Evolutionary conservation across 176 grass and related monocot species (phyloP).

Genomic region (Chrysopogon serrulatus): DNA sequence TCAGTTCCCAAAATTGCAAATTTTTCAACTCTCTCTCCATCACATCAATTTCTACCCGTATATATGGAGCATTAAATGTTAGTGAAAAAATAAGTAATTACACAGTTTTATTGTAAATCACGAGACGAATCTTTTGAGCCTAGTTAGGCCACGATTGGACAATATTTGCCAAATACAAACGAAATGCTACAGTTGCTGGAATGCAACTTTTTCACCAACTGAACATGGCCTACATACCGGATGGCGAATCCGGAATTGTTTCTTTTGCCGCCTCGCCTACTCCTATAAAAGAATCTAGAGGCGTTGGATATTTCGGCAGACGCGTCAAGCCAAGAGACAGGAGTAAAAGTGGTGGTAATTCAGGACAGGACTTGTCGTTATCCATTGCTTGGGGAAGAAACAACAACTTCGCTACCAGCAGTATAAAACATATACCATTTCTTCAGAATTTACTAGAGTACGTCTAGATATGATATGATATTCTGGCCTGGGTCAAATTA

Average conservation of each 20-base stretch:
- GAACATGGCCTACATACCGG: no score
- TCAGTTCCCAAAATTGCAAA: no score
- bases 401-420: background rate
- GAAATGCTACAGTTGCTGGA: no score
- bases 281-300: background rate
- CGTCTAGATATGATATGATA: background rate
- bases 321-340: background rate
- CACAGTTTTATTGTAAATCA: no score
- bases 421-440: background rate
- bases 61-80: no score
- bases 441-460: background rate
- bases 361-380: conserved; percentile 7
- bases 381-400: conserved; percentile 32
- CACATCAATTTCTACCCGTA: no score
- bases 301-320: background rate
- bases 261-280: background rate
- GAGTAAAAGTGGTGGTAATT: conserved; percentile 33
- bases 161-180: no score
- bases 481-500: background rate
- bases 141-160: no score
- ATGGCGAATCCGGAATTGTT: background rate
- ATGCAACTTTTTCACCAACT: no score
- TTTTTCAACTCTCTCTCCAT: no score
- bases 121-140: no score
- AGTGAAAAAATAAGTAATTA: no score